Evolutionary conservation across 257 asterid species (phyloP).

Genomic region (Penstemon davidsonii): DNA sequence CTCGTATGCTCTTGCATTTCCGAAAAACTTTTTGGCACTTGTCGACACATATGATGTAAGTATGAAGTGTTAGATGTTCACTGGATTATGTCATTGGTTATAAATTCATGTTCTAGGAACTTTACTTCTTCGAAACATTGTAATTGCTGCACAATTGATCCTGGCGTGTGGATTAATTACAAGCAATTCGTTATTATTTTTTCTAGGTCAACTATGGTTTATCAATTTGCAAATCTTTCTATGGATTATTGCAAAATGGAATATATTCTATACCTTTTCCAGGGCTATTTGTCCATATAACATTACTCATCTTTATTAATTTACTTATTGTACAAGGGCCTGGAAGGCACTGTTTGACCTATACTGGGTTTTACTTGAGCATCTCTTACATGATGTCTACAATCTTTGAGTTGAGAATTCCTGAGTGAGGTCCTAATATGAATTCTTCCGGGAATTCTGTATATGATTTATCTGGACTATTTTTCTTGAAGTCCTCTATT

Average conservation of each 20-base stretch:
- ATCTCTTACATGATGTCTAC: neutral
- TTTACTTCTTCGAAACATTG: neutral
- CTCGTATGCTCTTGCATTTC: constrained; percentile 93
- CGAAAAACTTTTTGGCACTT: constrained; percentile 80
- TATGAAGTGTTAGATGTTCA: constrained; percentile 14
- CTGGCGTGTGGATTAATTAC: neutral
- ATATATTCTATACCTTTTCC: neutral
- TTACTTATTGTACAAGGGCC: constrained; percentile 17
- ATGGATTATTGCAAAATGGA: neutral
- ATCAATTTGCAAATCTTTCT: neutral
- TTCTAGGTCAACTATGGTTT: neutral
- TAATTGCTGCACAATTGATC: constrained; percentile 16
- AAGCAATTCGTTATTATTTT: constrained; percentile 9
- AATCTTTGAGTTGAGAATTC: neutral
- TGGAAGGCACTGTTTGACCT: neutral
- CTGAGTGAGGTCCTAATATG: neutral
- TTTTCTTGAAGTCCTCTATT: neutral
- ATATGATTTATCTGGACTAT: neutral
- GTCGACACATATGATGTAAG: constrained; percentile 98
- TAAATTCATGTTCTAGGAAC: constrained; percentile 18
- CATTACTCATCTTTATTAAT: neutral
- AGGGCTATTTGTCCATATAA: neutral
- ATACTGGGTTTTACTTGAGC: neutral
- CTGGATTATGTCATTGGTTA: constrained; percentile 7
- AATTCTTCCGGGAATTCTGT: neutral